phyloP scores from a whole-genome alignment of 2,329 filamentous ascomycete genomes.

The Leptoxyphium fumago region DNA sequence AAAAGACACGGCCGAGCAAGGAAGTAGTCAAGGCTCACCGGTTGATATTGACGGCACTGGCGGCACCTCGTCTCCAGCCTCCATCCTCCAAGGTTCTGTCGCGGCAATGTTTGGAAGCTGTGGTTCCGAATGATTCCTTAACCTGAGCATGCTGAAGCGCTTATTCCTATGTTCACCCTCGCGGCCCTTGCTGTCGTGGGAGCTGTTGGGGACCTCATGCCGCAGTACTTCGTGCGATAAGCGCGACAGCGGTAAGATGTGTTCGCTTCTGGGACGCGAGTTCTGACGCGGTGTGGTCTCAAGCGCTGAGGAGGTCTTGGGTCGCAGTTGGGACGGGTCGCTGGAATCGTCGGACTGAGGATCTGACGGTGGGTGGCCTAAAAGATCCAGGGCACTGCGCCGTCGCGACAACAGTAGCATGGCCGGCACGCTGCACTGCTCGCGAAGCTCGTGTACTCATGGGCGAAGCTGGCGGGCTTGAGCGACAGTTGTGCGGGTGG shows the following conservation, averaged over 20 bases:
- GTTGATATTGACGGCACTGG: conserved; percentile 24
- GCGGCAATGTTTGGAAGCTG: conserved; percentile 67
- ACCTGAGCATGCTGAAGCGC: conserved; percentile 57
- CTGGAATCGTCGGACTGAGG: conserved; percentile 1
- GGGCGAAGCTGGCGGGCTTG: neutral
- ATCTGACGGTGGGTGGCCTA: conserved; percentile 5
- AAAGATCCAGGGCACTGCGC: conserved; percentile 29
- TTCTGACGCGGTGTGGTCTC: conserved; percentile 1
- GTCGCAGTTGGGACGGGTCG: conserved; percentile 1
- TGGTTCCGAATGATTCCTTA: conserved; percentile 85
- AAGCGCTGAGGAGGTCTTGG: conserved; percentile 1
- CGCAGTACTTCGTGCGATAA: conserved; percentile 12
- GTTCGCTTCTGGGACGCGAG: conserved; percentile 6
- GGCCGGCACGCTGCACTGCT: conserved; percentile 11
- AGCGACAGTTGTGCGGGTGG: neutral
- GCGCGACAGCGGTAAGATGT: conserved; percentile 7
- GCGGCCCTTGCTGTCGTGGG: neutral
- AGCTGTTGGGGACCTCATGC: conserved; percentile 9
- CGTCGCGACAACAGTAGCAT: conserved; percentile 24
- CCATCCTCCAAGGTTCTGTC: conserved; percentile 43
- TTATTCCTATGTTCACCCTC: conserved; percentile 22
- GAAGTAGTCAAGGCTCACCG: neutral
- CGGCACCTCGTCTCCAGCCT: conserved; percentile 35
- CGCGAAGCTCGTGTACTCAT: conserved; percentile 6
- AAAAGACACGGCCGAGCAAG: conserved; percentile 4